Evolutionary conservation across 2,329 filamentous ascomycete genomes (phyloP), one percentile per base, ranked within the genome.

Genomic region (Calonectria pteridis): DNA sequence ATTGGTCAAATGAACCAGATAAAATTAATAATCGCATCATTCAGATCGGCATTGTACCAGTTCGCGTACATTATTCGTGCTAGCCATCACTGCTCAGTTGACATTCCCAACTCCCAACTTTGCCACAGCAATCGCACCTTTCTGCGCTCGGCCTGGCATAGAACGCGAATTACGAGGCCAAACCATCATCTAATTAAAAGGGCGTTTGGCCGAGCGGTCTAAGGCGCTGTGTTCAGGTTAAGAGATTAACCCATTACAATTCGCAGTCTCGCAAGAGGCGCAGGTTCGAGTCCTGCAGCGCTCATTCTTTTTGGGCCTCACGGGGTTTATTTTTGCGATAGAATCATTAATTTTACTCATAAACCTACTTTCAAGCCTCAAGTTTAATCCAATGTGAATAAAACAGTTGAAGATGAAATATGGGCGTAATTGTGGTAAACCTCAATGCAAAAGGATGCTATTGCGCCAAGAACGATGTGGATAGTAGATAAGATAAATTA

Each of bases 141-240:
- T 40, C 37, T 18, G 37, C 37, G 16, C 37, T n/a, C 18, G 9
- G 40, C 40, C 10, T 43, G 18, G 40, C 18, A 43, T 43, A 43
- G 18, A 43, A 2, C 18, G 40, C 40, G 18, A n/a, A 23, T 46
- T 46, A 23, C 20, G 20, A 46, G 4, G 7, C 20, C 11, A 4
- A 1, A 5, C 4, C 4, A 10, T 28, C 35, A 62, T 40, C 23
- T 6, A 40, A 62, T 40, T 18, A 29, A n/a, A 62, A 62, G 55
- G 55, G 55, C 55, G 55, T 62, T 62, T 62, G 55, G 55, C 55
- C 55, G 55, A 62, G 55, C 55, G 55, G 55, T 62, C 55, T 62
- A 62, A 62, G 55, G 55, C 55, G 55, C 55, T 62, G 55, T 62
- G 55, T 62, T 62, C 55, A 62, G 55, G 55, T 62, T 62, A 62